Evolutionary conservation across 2,329 filamentous ascomycete genomes (phyloP), one percentile per base, ranked within the genome.

Genomic region (Trichoderma sp.): DNA sequence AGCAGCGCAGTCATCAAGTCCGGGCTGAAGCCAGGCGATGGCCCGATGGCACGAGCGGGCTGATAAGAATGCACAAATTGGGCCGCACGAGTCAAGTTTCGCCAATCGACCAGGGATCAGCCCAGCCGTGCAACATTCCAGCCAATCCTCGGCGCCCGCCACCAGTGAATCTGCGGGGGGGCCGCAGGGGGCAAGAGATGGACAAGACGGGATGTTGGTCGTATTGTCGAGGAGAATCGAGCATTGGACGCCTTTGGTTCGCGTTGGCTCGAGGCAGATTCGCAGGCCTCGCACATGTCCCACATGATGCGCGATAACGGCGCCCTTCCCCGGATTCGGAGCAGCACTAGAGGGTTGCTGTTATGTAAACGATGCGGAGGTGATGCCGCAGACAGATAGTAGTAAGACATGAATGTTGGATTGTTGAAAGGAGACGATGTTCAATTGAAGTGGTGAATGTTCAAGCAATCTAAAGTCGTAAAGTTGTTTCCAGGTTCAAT

Each of bases 341-440:
- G 59, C 7, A 47, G 41, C 50, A 50, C 59, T 63, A 55, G 28
- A 26, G n/a, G 19, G 41, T 63, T 63, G 59, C 39, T 63, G 50
- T 63, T 63, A 47, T 63, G 48, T 63, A 63, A 55, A 55, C n/a
- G 12, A 26, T 44, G 58, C 58, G 58, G 58, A 61, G 58, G 10
- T 19, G 17, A 30, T 17, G 19, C n/a, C 14, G 34, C 10, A 39
- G 34, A 39, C 34, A 5, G 34, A 14, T 3, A 24, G 21, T 3
- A 24, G 21, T 3, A 39, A 1, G 34, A 39, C 34, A 9, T 39
- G 34, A 12, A 3, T 39, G 34, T 39, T 39, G 34, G 34, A 34
- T 39, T 14, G 34, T 14, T 39, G 34, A 10, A 39, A 24, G 10
- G 19, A 17, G n/a, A 21, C 21, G 47, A 56, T 28, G 12, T 1